Evolutionary conservation across 371 early-diverging fungal genomes (phyloP).

Genomic region (Mortierella polycephala): DNA sequence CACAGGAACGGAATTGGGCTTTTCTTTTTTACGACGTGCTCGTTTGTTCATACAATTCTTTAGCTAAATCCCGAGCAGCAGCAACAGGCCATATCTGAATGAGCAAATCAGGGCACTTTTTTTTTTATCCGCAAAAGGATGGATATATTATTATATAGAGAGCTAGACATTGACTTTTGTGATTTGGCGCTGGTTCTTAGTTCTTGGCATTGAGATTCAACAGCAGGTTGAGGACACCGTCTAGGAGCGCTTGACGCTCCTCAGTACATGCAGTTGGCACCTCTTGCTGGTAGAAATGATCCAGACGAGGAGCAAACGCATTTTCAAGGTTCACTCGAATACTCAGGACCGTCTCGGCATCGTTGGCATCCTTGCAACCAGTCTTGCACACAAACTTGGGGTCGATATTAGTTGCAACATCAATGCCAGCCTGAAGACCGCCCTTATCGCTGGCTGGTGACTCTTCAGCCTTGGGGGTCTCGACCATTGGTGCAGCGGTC

Average conservation of each 20-base stretch:
- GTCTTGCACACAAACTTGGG: conserved; percentile 26
- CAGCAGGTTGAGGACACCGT: conserved; percentile 3
- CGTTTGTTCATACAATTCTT: too few species aligned
- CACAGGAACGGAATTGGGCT: too few species aligned
- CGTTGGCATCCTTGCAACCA: conserved; percentile 19
- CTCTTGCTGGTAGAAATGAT: conserved; percentile 9
- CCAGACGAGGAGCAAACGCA: conserved; percentile 6
- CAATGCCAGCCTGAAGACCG: conserved; percentile 17
- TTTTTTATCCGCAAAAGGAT: too few species aligned
- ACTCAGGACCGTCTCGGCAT: conserved; percentile 15
- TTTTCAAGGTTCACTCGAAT: conserved; percentile 21
- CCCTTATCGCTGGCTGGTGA: neutral
- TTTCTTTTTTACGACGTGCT: too few species aligned
- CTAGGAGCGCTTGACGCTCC: conserved; percentile 17
- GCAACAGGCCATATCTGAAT: too few species aligned
- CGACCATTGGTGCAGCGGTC: neutral
- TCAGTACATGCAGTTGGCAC: conserved; percentile 25
- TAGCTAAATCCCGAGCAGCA: too few species aligned
- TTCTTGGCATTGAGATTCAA: neutral
- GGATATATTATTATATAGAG: too few species aligned
- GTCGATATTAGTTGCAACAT: conserved; percentile 17
- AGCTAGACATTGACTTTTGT: too few species aligned
- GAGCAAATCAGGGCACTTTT: too few species aligned
- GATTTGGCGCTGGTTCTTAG: too few species aligned
- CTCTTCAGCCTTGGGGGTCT: neutral